Evolutionary conservation across 345 rosid genomes (phyloP), one percentile per base, ranked within the genome.

Genomic region (Litchi chinensis): DNA sequence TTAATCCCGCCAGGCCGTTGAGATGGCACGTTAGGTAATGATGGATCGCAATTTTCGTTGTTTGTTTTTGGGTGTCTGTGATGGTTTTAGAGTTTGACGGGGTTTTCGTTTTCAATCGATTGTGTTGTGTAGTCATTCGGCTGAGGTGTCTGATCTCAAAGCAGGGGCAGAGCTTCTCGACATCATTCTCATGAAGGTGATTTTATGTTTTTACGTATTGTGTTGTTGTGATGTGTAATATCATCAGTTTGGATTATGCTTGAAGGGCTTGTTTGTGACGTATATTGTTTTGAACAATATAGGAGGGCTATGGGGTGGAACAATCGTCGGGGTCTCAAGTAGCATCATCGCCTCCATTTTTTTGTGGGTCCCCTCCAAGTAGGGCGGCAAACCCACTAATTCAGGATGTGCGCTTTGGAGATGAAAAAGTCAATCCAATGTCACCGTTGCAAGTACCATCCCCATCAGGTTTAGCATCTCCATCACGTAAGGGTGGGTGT

Each of bases 101-200:
- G 37, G 46, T 79, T 50, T 39, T 48, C 15, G 77, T 32, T 59
- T 12, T 16, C n/a, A 5, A 41, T 77, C 2, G 37, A 46, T 46
- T 46, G 52, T 46, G 52, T 46, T 26, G 8, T 26, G 12, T 86
- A 93, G 98, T 79, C 88, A 90, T 79, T 90, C 86, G 16, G 85
- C 87, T 13, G 96, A 93, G 83, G 37, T 85, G 44, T 82, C 80
- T 70, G 98, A 94, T 70, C 83, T 84, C 0, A 87, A 84, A 78
- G 97, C 93, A 5, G 85, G 93, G 76, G 89, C 93, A 0, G 97
- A 93, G 87, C 97, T 92, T 89, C 77, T 96, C 74, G 99, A 96
- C 78, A 81, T 94, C 10, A 91, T 96, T 74, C 92, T 88, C 37
- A 90, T 76, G 87, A 91, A 90, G 99, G 98, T 93, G 80, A 52